A percentile compares a stretch with the other conserved stretches of the same genome.
These are phyloP conservation scores for Lotmaria passim DNA, from an alignment of 208 protist genomes.

Conservation along the genomic window DNA sequence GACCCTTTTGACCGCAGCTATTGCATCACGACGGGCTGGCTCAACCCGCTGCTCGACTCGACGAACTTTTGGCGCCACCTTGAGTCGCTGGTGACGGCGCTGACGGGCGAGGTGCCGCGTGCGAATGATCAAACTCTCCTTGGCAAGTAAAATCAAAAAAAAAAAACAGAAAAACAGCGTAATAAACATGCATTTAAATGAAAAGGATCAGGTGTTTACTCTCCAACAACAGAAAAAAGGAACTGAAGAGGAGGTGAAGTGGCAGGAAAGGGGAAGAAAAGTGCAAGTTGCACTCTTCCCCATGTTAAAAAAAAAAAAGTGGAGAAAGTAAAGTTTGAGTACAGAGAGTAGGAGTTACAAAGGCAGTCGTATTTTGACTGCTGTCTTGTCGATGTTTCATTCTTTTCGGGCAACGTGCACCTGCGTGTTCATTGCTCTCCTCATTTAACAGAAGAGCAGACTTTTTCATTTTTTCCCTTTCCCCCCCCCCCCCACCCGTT, in stretches of 20 bases:
- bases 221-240: constrained; percentile 23
- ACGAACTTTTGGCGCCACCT: constrained; percentile 91
- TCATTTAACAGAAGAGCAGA: too few species aligned
- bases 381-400: too few species aligned
- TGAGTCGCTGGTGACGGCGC: constrained; percentile 76
- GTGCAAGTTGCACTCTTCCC: too few species aligned
- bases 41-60: constrained; percentile 87
- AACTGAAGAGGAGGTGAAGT: constrained; percentile 3
- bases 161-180: constrained; percentile 20
- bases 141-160: constrained; percentile 59
- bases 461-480: too few species aligned
- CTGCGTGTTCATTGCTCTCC: too few species aligned
- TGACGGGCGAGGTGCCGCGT: constrained; percentile 85
- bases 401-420: too few species aligned
- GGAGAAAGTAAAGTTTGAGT: neutral
- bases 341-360: too few species aligned
- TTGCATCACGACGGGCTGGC: constrained; percentile 96
- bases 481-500: too few species aligned
- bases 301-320: constrained; percentile 13
- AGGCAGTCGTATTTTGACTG: too few species aligned
- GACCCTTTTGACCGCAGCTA: constrained; percentile 92
- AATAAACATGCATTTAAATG: too few species aligned
- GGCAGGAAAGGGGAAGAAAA: too few species aligned
- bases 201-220: too few species aligned
- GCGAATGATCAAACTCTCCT: constrained; percentile 83